A percentile compares a stretch with the other conserved stretches of the same genome.
phyloP scores from a whole-genome alignment of 768 basidiomycete genomes.

The Cyathus striatus region DNA sequence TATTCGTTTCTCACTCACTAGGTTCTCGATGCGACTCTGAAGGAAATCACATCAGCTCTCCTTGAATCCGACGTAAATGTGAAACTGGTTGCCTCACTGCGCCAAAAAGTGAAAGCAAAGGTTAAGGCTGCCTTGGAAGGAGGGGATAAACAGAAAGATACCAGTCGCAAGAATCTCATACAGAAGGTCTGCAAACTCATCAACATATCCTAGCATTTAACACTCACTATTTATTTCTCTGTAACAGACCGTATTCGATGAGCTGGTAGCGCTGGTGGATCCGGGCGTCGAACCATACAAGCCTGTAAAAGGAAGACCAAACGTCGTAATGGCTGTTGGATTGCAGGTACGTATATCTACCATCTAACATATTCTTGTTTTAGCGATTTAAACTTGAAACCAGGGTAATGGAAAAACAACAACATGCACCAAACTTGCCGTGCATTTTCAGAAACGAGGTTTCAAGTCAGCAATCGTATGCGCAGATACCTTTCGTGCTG shows the following conservation, averaged over 20 bases:
- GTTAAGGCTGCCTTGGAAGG: constrained; percentile 78
- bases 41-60: constrained; percentile 91
- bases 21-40: constrained; percentile 92
- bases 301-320: constrained; percentile 90
- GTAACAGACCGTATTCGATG: constrained; percentile 90
- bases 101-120: constrained; percentile 87
- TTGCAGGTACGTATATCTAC: constrained; percentile 60
- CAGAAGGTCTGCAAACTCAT: constrained; percentile 66
- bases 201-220: background rate
- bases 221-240: background rate
- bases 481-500: constrained; percentile 98
- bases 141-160: constrained; percentile 71
- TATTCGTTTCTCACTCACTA: constrained; percentile 22
- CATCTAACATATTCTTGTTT: background rate
- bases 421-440: constrained; percentile 97
- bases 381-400: constrained; percentile 1
- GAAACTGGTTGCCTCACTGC: constrained; percentile 83
- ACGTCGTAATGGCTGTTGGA: constrained; percentile 97
- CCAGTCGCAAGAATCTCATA: constrained; percentile 80
- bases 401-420: constrained; percentile 99
- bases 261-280: constrained; percentile 91
- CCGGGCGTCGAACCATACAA: constrained; percentile 95
- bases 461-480: constrained; percentile 98
- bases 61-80: constrained; percentile 98
- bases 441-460: constrained; percentile 94